Evolutionary conservation across 1,139 yeast species (phyloP), one percentile per base, ranked within the genome.

Genomic region (Geotrichum macrosporum): DNA sequence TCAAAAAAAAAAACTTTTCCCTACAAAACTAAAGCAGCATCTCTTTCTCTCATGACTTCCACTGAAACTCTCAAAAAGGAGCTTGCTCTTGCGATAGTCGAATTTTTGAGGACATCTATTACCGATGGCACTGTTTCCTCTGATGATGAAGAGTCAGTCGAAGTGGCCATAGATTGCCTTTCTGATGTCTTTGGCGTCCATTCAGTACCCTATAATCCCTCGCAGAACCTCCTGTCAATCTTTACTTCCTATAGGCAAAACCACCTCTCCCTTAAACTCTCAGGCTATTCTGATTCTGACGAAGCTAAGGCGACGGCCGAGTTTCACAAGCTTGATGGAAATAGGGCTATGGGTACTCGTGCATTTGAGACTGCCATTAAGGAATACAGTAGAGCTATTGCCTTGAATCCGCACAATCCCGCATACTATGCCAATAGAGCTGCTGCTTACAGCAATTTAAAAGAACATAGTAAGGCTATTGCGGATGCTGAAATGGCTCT

Each of bases 361-460:
- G 78, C 87, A 58, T 89, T 76, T 61, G 71, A 70, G 5, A 73
- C 66, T 30, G 97, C 98, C 12, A 74, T 88, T 51, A 74, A 72
- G 21, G 80, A 83, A 57, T 92, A 92, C 67, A 76, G 95, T 9
- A 78, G 77, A 52, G 97, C 98, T n/a, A 79, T 89, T 54, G 79
- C 70, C 27, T 68, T 83, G 48, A 76, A 81, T 54, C 78, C 87
- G 44, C 65, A 75, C 13, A 88, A 88, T 64, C 89, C 88, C 13
- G 85, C 94, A 22, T 94, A 83, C 68, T 78, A 77, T 54, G 88
- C 97, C 30, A 92, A 92, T 71, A 80, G 99, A 64, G 97, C 99
- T 15, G 98, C 99, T 42, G 98, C 98, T 4, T 80, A 84, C 66
- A 85, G 95, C 15, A 86, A 95, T 6, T 64, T 77, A 38, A 76